Conservation (phyloP, 768 basidiomycete genomes). For the Amanita pseudoporphyria region DNA sequence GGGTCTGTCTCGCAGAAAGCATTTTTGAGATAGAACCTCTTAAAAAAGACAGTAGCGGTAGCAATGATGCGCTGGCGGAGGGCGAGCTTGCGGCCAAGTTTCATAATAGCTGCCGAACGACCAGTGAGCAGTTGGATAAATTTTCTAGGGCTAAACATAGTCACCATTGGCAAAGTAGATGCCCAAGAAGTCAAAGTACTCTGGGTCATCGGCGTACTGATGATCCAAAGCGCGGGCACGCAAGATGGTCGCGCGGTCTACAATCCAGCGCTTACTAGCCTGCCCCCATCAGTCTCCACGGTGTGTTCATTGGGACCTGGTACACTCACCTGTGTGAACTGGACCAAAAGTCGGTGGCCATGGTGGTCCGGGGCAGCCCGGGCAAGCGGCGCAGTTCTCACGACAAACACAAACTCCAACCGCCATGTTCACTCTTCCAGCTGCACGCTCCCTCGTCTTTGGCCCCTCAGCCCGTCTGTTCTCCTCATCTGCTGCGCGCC, state of each 20-base stretch:
- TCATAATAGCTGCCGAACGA: slow-evolving; percentile 56
- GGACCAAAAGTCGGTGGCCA: slow-evolving; percentile 14
- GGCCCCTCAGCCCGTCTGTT: slow-evolving; percentile 45
- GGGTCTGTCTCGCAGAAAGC: slow-evolving; percentile 94
- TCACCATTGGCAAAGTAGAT: slow-evolving; percentile 86
- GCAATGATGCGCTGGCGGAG: slow-evolving; percentile 89
- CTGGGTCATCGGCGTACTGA: slow-evolving; percentile 65
- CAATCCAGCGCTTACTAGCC: slow-evolving; percentile 84
- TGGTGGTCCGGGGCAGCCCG: neutral
- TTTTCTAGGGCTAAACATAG: no score
- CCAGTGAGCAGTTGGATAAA: neutral
- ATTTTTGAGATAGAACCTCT: slow-evolving; percentile 95
- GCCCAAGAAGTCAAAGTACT: slow-evolving; percentile 68
- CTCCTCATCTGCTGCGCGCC: slow-evolving; percentile 62
- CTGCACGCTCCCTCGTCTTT: slow-evolving; percentile 42
- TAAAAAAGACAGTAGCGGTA: slow-evolving; percentile 91
- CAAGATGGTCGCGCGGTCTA: slow-evolving; percentile 67
- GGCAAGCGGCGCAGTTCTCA: neutral
- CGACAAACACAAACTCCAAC: slow-evolving; percentile 6
- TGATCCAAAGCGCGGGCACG: slow-evolving; percentile 73
- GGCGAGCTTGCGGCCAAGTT: slow-evolving; percentile 73
- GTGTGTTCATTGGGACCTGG: neutral
- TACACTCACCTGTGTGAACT: slow-evolving; percentile 10
- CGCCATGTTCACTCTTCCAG: slow-evolving; percentile 58
- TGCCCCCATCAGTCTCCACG: slow-evolving; percentile 3